Evolutionary conservation across 2,329 filamentous ascomycete genomes (phyloP).

Genomic region (Thermomyces lanuginosus): DNA sequence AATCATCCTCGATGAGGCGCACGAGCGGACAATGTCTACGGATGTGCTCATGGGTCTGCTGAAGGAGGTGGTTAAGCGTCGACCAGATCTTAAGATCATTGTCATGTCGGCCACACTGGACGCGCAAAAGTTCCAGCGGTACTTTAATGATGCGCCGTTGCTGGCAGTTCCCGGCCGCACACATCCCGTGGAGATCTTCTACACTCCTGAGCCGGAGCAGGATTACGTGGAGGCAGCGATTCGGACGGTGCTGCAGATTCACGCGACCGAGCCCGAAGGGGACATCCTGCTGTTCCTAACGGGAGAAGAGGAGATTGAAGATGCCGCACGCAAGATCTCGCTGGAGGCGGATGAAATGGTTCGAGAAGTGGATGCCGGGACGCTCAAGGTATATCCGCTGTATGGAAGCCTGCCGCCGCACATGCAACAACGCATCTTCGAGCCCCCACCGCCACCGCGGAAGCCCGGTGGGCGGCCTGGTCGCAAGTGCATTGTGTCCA

Average conservation of each 20-base stretch:
- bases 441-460: slow-evolving; percentile 59
- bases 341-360: slow-evolving; percentile 85
- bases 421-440: slow-evolving; percentile 91
- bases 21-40: slow-evolving; percentile 91
- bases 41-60: slow-evolving; percentile 94
- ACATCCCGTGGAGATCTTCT: slow-evolving; percentile 94
- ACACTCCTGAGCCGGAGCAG: slow-evolving; percentile 86
- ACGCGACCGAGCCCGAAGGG: slow-evolving; percentile 79
- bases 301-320: slow-evolving; percentile 96
- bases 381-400: slow-evolving; percentile 76
- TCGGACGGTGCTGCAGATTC: slow-evolving; percentile 88
- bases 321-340: slow-evolving; percentile 78
- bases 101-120: slow-evolving; percentile 98
- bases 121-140: slow-evolving; percentile 92
- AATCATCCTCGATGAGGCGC: slow-evolving; percentile 96
- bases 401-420: slow-evolving; percentile 85
- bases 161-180: slow-evolving; percentile 90
- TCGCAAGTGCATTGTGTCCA: slow-evolving; percentile 86
- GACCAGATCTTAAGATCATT: slow-evolving; percentile 89
- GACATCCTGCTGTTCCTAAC: slow-evolving; percentile 92
- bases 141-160: slow-evolving; percentile 88
- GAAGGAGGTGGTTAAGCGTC: slow-evolving; percentile 69
- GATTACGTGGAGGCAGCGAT: slow-evolving; percentile 95
- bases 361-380: slow-evolving; percentile 78
- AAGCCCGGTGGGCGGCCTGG: slow-evolving; percentile 67